A percentile compares a stretch with the other conserved stretches of the same genome.
Conservation (phyloP, 1,284 basidiomycete genomes). For the Caloboletus inedulis region DNA sequence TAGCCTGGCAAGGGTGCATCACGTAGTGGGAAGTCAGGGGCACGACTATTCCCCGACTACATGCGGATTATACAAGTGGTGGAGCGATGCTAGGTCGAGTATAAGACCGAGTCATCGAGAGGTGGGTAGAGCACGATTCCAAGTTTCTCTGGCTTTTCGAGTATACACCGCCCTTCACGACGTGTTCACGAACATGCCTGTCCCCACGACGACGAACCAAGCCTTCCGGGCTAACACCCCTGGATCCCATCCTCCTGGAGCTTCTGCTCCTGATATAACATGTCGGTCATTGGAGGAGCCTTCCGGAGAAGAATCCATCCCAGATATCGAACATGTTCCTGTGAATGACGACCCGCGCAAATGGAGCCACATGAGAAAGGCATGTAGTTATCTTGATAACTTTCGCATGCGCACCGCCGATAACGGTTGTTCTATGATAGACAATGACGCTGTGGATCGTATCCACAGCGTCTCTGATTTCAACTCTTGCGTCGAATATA, state of each 20-base stretch:
- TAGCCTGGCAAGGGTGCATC: neutral
- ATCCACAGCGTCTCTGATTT: slow-evolving; percentile 60
- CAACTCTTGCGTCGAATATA: slow-evolving; percentile 65
- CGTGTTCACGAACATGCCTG: slow-evolving; percentile 14
- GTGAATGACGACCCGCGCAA: slow-evolving; percentile 76
- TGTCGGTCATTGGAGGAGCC: slow-evolving; percentile 1
- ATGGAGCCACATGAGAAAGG: slow-evolving; percentile 72
- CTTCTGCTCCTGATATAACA: slow-evolving; percentile 1
- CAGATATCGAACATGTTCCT: slow-evolving; percentile 65
- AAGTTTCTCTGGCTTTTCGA: slow-evolving; percentile 3
- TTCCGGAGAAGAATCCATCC: slow-evolving; percentile 3
- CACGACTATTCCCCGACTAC: neutral
- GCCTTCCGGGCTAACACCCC: neutral
- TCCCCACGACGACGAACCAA: slow-evolving; percentile 1
- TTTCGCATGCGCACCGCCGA: neutral
- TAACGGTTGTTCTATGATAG: slow-evolving; percentile 33
- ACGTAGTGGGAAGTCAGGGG: neutral
- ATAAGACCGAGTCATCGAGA: slow-evolving; percentile 21
- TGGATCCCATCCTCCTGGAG: neutral
- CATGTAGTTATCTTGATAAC: slow-evolving; percentile 28
- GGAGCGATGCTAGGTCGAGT: slow-evolving; percentile 7
- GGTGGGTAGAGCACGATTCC: slow-evolving; percentile 7
- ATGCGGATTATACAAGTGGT: neutral
- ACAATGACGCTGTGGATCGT: slow-evolving; percentile 55
- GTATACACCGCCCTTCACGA: slow-evolving; percentile 1